phyloP scores from a whole-genome alignment of 176 grass and related monocot genomes.

The Cocos nucifera region DNA sequence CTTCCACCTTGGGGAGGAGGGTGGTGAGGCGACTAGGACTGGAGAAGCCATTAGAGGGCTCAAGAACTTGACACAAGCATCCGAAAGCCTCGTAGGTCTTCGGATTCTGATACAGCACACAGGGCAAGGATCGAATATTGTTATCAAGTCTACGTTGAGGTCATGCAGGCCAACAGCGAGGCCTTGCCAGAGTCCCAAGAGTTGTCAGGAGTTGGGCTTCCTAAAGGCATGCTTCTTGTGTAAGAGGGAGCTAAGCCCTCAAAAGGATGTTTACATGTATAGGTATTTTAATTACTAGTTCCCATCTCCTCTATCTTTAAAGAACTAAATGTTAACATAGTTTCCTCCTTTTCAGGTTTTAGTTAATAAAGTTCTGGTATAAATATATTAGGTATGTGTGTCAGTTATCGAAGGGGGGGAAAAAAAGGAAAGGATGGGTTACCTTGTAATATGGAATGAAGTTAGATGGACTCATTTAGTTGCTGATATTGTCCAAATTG shows the following conservation, averaged over 20 bases:
- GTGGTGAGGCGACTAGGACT: slow-evolving; percentile 6
- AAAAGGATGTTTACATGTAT: slow-evolving; percentile 59
- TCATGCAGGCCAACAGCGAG: background rate
- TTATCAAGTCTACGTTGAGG: slow-evolving; percentile 47
- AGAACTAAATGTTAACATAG: too few relatives aligned
- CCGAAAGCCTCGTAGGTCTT: slow-evolving; percentile 50
- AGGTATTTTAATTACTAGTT: slow-evolving; percentile 17
- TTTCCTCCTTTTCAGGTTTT: too few relatives aligned
- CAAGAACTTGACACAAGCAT: background rate
- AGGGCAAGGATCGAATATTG: slow-evolving; percentile 30
- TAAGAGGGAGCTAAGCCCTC: slow-evolving; percentile 42
- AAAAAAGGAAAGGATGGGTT: too few relatives aligned
- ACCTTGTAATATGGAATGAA: too few relatives aligned
- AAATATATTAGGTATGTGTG: too few relatives aligned
- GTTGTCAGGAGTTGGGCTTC: slow-evolving; percentile 12
- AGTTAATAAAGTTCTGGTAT: too few relatives aligned
- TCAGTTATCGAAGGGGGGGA: too few relatives aligned
- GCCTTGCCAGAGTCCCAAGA: slow-evolving; percentile 10
- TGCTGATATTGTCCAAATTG: too few relatives aligned
- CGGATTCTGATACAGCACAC: slow-evolving; percentile 37
- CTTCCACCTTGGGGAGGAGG: slow-evolving; percentile 75
- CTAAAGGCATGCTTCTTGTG: slow-evolving; percentile 42
- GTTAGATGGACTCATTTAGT: too few relatives aligned
- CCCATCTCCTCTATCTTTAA: background rate
- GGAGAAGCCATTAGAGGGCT: background rate